These are phyloP conservation scores for Hypomontagnella submonticulosa DNA, from an alignment of 495 filamentous ascomycete species.

Conservation along the genomic window DNA sequence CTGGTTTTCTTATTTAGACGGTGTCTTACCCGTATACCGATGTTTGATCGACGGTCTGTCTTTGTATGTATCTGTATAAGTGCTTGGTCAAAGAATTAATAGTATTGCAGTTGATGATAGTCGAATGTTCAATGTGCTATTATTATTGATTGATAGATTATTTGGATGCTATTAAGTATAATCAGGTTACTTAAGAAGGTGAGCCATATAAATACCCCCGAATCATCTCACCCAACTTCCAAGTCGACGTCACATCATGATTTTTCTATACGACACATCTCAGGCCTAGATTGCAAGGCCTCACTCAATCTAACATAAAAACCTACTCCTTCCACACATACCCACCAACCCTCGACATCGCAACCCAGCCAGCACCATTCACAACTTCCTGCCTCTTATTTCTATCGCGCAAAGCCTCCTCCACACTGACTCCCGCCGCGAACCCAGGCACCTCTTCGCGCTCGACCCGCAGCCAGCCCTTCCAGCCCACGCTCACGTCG, in stretches of 20 bases:
- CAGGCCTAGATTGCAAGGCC: too few relatives aligned
- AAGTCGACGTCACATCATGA: too few relatives aligned
- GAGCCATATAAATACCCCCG: too few relatives aligned
- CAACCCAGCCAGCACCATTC: conserved; percentile 50
- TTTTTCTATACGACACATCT: too few relatives aligned
- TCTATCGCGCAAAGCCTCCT: conserved; percentile 66
- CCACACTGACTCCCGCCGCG: conserved; percentile 61
- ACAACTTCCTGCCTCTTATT: conserved; percentile 56
- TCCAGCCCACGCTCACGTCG: conserved; percentile 56
- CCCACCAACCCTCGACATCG: conserved; percentile 43
- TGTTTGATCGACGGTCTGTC: conserved; percentile 16
- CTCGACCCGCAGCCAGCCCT: conserved; percentile 62
- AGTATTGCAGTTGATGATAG: too few relatives aligned
- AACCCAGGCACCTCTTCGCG: conserved; percentile 59
- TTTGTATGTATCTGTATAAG: neutral
- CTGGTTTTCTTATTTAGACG: conserved; percentile 38
- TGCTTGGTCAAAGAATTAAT: too few relatives aligned
- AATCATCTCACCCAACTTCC: too few relatives aligned
- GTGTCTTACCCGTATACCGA: conserved; percentile 29
- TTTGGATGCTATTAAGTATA: too few relatives aligned
- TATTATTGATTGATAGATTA: too few relatives aligned
- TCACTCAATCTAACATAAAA: too few relatives aligned
- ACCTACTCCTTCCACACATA: conserved; percentile 39
- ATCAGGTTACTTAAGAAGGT: too few relatives aligned
- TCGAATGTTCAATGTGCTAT: too few relatives aligned